Percentiles rank a stretch among this genome's conserved stretches.
These are phyloP conservation scores for Penicillium sp. DNA, from an alignment of 2,329 filamentous ascomycete species.

Conservation along the genomic window DNA sequence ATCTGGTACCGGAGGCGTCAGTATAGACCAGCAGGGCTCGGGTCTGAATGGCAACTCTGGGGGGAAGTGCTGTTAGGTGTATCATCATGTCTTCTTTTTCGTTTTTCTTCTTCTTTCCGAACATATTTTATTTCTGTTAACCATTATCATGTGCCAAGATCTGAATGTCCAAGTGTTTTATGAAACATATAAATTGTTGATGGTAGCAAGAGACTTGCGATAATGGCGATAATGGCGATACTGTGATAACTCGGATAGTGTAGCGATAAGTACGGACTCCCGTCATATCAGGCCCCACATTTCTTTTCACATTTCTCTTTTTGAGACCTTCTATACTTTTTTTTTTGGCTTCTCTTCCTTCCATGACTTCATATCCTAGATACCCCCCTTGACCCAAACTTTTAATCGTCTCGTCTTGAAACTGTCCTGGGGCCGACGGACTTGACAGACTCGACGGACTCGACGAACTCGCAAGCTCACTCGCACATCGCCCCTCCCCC, in stretches of 20 bases:
- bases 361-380: not conserved
- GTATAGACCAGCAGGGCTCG: constrained; percentile 65
- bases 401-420: not conserved
- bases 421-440: not conserved
- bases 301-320: not conserved
- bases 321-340: not conserved
- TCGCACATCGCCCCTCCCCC: constrained; percentile 6
- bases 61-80: constrained; percentile 74
- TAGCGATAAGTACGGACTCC: not conserved
- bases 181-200: not conserved
- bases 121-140: constrained; percentile 16
- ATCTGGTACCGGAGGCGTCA: constrained; percentile 61
- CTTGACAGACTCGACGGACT: not conserved
- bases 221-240: not conserved
- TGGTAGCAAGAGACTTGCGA: not conserved
- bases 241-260: too few relatives aligned
- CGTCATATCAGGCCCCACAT: constrained; percentile 2
- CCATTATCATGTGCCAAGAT: constrained; percentile 28
- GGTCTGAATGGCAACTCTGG: constrained; percentile 52
- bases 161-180: constrained; percentile 20
- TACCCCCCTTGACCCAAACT: not conserved
- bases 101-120: constrained; percentile 6
- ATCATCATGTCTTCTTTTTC: constrained; percentile 11
- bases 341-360: not conserved
- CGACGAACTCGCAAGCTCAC: not conserved